phyloP scores from a whole-genome alignment of 495 filamentous ascomycete genomes.

The Aspergillus bridgeri region DNA sequence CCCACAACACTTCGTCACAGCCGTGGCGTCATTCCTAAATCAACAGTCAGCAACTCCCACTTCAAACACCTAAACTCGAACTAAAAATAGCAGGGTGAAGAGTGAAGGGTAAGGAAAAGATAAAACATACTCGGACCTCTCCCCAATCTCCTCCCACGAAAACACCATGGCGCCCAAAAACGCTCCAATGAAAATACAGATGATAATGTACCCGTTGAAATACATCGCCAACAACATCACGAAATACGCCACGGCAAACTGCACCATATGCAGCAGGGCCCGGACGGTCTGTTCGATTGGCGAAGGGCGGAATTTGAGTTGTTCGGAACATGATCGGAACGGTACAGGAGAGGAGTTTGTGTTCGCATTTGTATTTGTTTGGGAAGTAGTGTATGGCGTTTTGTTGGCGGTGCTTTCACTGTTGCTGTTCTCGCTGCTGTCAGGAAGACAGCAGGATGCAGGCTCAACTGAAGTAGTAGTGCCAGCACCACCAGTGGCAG shows the following conservation, averaged over 20 bases:
- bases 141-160: constrained; percentile 48
- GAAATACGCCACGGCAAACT: constrained; percentile 69
- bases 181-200: constrained; percentile 60
- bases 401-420: too few relatives aligned
- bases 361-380: not conserved
- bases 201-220: constrained; percentile 63
- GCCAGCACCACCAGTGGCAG: too few relatives aligned
- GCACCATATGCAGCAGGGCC: constrained; percentile 58
- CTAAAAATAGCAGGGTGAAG: too few relatives aligned
- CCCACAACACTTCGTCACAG: constrained; percentile 36
- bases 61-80: not conserved
- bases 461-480: too few relatives aligned
- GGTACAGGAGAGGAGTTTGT: too few relatives aligned
- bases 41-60: not conserved
- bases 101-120: constrained; percentile 1
- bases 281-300: constrained; percentile 58
- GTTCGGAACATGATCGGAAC: too few relatives aligned
- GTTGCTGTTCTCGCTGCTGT: not conserved
- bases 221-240: constrained; percentile 69
- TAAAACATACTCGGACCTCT: constrained; percentile 13
- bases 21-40: constrained; percentile 32
- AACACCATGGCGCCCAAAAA: constrained; percentile 59
- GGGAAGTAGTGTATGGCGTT: not conserved
- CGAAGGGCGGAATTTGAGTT: constrained; percentile 40
- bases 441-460: not conserved